These are phyloP conservation scores for Asterophora parasitica DNA, from an alignment of 768 basidiomycete genomes.

Conservation along the genomic window DNA sequence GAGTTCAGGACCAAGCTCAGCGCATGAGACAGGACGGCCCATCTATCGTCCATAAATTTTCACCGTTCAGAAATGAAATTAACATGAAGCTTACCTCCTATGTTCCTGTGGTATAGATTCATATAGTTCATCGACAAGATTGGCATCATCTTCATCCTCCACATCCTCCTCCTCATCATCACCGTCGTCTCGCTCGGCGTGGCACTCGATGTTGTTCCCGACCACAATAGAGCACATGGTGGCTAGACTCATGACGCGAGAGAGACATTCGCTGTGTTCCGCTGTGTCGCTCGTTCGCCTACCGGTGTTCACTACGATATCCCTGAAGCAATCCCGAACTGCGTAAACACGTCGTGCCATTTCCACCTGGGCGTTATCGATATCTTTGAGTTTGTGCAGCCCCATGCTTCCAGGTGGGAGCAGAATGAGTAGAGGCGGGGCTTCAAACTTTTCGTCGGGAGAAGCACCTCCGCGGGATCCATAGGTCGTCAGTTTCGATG, in stretches of 20 bases:
- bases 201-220: conserved; percentile 40
- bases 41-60: conserved; percentile 25
- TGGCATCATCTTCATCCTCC: neutral
- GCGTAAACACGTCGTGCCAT: conserved; percentile 46
- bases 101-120: conserved; percentile 47
- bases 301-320: conserved; percentile 37
- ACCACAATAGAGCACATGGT: conserved; percentile 42
- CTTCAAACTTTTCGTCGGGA: neutral
- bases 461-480: neutral
- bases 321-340: conserved; percentile 52
- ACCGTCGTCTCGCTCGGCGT: conserved; percentile 14
- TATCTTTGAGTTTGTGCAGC: conserved; percentile 21
- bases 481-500: neutral
- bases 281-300: neutral
- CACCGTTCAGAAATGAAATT: neutral
- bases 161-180: conserved; percentile 9
- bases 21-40: conserved; percentile 48
- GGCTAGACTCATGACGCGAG: conserved; percentile 32
- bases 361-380: conserved; percentile 29
- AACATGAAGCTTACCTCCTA: conserved; percentile 37
- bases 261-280: neutral
- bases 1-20: conserved; percentile 40
- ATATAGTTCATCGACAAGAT: conserved; percentile 38
- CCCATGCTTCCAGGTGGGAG: conserved; percentile 30
- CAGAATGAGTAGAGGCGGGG: conserved; percentile 34